phyloP scores from a whole-genome alignment of 345 rosid species.

The Boechera divaricarpa region DNA sequence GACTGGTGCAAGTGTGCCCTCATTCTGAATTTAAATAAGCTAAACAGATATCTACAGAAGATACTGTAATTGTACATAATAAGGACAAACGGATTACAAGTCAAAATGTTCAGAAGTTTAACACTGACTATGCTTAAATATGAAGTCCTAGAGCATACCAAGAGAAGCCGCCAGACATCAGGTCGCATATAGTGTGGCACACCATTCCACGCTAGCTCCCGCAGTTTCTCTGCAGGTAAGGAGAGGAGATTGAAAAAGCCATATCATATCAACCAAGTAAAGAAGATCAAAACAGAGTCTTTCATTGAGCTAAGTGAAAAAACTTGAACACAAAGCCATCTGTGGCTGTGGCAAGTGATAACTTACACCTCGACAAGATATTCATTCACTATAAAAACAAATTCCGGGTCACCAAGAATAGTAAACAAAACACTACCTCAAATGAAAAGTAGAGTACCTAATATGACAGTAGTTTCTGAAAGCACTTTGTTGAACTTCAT shows the following conservation, averaged over 20 bases:
- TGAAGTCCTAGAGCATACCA: constrained; percentile 61
- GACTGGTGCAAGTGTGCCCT: not conserved
- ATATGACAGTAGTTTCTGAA: constrained; percentile 69
- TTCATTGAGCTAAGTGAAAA: not conserved
- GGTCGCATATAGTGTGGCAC: constrained; percentile 94
- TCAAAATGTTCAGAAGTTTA: not conserved
- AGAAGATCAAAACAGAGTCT: not conserved
- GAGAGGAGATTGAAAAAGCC: constrained; percentile 1
- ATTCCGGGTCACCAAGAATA: not conserved
- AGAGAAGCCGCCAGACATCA: constrained; percentile 88
- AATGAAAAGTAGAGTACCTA: constrained; percentile 60
- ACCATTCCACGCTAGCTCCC: constrained; percentile 98
- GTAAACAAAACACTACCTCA: not conserved
- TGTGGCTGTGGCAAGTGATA: not conserved
- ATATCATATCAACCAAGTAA: constrained; percentile 1
- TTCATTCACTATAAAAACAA: constrained; percentile 7
- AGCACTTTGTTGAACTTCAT: constrained; percentile 83
- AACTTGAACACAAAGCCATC: constrained; percentile 1
- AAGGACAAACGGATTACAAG: not conserved
- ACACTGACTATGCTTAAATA: constrained; percentile 2
- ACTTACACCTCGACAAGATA: constrained; percentile 1
- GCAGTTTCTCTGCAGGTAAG: constrained; percentile 70
- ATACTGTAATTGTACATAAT: not conserved
- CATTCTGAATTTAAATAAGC: constrained; percentile 5
- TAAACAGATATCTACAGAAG: not conserved